These are phyloP conservation scores for Juncus effusus DNA, from an alignment of 176 grass and related monocot species.

Conservation along the genomic window DNA sequence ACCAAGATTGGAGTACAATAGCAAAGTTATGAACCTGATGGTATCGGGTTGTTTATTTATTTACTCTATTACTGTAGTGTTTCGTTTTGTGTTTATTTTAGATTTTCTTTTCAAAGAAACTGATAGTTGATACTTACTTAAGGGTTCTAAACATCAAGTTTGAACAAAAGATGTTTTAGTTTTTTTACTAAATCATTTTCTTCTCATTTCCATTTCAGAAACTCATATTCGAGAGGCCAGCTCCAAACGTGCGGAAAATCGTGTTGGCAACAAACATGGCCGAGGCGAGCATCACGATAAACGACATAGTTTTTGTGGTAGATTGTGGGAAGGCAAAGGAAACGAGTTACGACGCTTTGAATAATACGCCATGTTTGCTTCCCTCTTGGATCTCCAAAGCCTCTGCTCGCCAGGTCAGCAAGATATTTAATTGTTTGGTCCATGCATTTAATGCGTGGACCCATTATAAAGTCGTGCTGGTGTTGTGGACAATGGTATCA, in stretches of 20 bases:
- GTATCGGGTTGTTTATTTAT: no score
- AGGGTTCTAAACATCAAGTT: no score
- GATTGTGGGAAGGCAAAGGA: constrained; percentile 99
- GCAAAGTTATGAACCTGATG: no score
- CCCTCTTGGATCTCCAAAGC: constrained; percentile 99
- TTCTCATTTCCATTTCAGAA: constrained; percentile 30
- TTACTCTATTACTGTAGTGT: no score
- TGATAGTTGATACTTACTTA: no score
- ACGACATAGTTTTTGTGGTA: constrained; percentile 93
- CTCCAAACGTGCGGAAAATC: constrained; percentile 87
- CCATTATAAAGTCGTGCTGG: no score
- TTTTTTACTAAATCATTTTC: no score
- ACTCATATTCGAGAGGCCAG: constrained; percentile 86
- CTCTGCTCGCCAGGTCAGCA: constrained; percentile 80
- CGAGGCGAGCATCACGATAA: constrained; percentile 99
- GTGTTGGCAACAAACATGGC: constrained; percentile 98
- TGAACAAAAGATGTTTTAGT: no score
- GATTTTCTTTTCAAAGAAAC: no score
- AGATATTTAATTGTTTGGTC: not conserved
- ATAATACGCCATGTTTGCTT: constrained; percentile 95
- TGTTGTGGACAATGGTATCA: no score
- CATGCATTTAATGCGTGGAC: not conserved
- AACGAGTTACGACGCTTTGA: constrained; percentile 92
- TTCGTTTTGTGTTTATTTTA: no score
- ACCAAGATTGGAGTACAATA: no score